Conservation (phyloP, 352 stramenopile species). For the Phytophthora citricola region DNA sequence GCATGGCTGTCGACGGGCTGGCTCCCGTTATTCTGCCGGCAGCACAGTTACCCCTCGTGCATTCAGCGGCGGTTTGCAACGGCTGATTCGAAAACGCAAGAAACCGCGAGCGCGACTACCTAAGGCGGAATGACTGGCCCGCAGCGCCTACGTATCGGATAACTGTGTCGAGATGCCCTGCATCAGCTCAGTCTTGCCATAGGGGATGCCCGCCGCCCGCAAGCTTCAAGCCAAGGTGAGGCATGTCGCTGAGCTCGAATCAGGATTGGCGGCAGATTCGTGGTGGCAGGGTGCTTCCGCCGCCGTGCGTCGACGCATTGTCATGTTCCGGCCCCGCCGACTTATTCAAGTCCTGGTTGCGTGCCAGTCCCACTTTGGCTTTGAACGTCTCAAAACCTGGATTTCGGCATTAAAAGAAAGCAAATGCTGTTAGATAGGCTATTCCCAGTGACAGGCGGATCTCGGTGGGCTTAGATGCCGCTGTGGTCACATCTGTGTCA, state of each 20-base stretch:
- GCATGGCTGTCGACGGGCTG: not conserved
- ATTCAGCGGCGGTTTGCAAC: constrained; percentile 1
- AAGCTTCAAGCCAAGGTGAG: constrained; percentile 9
- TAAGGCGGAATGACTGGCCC: constrained; percentile 5
- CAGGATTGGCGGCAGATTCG: constrained; percentile 26
- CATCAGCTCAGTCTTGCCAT: not conserved
- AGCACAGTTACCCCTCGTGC: not conserved
- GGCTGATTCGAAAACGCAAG: constrained; percentile 9
- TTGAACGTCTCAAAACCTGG: constrained; percentile 26
- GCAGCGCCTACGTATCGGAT: not conserved
- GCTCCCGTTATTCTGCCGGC: not conserved
- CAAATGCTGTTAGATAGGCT: not conserved
- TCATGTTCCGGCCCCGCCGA: constrained; percentile 15
- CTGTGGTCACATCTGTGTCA: constrained; percentile 4
- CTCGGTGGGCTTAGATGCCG: constrained; percentile 11
- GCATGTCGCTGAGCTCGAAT: constrained; percentile 30
- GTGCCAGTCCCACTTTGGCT: constrained; percentile 15
- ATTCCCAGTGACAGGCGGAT: constrained; percentile 1
- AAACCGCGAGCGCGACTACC: constrained; percentile 15
- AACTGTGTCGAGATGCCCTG: not conserved
- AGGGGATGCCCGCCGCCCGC: constrained; percentile 1
- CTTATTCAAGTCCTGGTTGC: constrained; percentile 15
- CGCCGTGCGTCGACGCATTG: constrained; percentile 13
- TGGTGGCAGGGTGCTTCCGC: constrained; percentile 9
- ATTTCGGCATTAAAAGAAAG: constrained; percentile 5